These are phyloP conservation scores for Neospermospora avenae DNA, from an alignment of 2,329 filamentous ascomycete genomes.

Conservation along the genomic window DNA sequence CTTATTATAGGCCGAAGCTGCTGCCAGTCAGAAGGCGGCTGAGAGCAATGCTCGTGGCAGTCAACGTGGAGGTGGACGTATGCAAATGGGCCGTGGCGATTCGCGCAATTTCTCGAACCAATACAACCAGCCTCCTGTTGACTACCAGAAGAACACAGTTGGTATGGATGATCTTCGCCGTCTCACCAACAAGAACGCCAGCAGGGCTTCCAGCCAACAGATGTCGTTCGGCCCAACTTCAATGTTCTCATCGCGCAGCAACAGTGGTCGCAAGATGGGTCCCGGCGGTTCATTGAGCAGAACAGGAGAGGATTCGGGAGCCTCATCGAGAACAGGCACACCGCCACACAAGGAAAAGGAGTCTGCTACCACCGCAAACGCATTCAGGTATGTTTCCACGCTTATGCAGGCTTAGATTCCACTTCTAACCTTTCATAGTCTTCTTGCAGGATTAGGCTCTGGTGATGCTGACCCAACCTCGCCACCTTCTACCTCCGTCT, in stretches of 20 bases:
- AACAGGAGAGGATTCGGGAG: conserved; percentile 78
- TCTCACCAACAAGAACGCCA: conserved; percentile 63
- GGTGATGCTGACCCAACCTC: conserved; percentile 61
- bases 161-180: conserved; percentile 88
- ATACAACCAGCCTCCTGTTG: conserved; percentile 68
- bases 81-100: conserved; percentile 78
- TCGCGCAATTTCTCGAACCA: conserved; percentile 76
- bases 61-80: conserved; percentile 69
- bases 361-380: conserved; percentile 73
- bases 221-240: conserved; percentile 74
- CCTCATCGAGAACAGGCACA: conserved; percentile 86
- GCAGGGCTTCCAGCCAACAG: conserved; percentile 59
- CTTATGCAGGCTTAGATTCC: not conserved
- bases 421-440: conserved; percentile 40
- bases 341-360: conserved; percentile 67
- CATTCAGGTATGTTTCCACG: conserved; percentile 76
- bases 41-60: conserved; percentile 58
- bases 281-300: conserved; percentile 70
- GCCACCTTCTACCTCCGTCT: conserved; percentile 65
- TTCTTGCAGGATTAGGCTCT: conserved; percentile 47
- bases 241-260: conserved; percentile 85
- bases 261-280: conserved; percentile 79
- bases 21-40: conserved; percentile 75
- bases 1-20: conserved; percentile 59
- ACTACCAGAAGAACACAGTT: conserved; percentile 74